phyloP scores from a whole-genome alignment of 306 rosid genomes.

The Neltuma alba region DNA sequence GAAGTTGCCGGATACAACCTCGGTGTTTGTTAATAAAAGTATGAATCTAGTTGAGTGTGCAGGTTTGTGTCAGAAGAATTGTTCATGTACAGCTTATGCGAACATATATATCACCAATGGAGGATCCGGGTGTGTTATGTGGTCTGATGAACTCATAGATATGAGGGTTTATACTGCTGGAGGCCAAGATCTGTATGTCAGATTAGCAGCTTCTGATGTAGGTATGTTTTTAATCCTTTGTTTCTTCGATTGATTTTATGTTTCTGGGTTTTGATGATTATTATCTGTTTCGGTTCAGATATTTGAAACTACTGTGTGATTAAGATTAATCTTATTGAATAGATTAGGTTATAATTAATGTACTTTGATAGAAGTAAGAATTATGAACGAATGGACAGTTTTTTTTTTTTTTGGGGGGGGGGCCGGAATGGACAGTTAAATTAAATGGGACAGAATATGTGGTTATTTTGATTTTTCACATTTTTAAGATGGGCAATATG shows the following conservation, averaged over 20 bases:
- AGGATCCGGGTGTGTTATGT: slow-evolving; percentile 71
- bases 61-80: slow-evolving; percentile 50
- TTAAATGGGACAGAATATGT: background rate
- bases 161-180: slow-evolving; percentile 44
- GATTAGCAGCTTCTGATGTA: slow-evolving; percentile 72
- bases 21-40: slow-evolving; percentile 50
- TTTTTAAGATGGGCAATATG: too few species aligned
- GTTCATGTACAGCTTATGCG: slow-evolving; percentile 68
- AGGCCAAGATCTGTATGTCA: slow-evolving; percentile 64
- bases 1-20: slow-evolving; percentile 67
- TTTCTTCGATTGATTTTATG: background rate
- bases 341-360: too few species aligned
- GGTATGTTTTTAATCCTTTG: slow-evolving; percentile 42
- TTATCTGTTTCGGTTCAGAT: background rate
- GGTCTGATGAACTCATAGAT: slow-evolving; percentile 60
- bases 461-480: too few species aligned
- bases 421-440: too few species aligned
- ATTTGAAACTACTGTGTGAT: background rate
- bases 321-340: too few species aligned
- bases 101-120: slow-evolving; percentile 46
- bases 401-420: too few species aligned
- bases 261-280: slow-evolving; percentile 9
- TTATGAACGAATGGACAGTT: background rate
- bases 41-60: slow-evolving; percentile 47
- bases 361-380: too few species aligned